Base-by-base conservation (phyloP, 2,329 filamentous ascomycete genomes). In the Malbranchea cinnamomea region DNA sequence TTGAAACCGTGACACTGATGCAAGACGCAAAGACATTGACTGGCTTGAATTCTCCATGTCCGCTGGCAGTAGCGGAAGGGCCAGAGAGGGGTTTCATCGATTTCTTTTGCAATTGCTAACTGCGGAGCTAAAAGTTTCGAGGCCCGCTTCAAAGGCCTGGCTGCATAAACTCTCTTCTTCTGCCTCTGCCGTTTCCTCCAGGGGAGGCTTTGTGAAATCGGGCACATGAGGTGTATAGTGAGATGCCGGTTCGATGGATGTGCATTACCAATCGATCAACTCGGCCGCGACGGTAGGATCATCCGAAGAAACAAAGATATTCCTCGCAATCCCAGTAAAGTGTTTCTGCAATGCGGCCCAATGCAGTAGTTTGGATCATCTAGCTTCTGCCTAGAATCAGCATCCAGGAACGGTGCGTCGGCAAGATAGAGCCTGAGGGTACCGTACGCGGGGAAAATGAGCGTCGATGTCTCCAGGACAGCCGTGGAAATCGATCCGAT, bases 261-360 rank as follows among this genome's bases (percentile, higher is more conserved):
- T 37, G 2, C 49, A 52, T 39, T 62, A 55, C 56, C 53, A 61
- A 37, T 62, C 56, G 10, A 61, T 56, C 10, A 62, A 52, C 8
- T 43, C 47, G 4, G 54, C 50, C 4, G 61, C 41, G 12, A 44
- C 31, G 15, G 48, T 48, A 9, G 56, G 51, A 30, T 60, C 44
- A 6, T 53, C 45, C 27, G 52, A 44, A 5, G 50, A 55, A 26
- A 62, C 48, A 34, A 57, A 60, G 14, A 61, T 55, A 37, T 60
- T 62, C 34, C 52, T 43, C 43, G 26, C 32, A 37, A 31, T 37
- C 36, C 38, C 38, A 38, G 23, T 37, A 41, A 5, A 26, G 25
- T 40, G 10, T 30, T 16, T 36, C 32, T 37, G 26, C 38, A 38
- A 34, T 38, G 30, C 10, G 36, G 36, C 5, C 38, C 36, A 37